Conservation (phyloP, 2,329 filamentous ascomycete species). For the Lasiodiplodia citricola region DNA sequence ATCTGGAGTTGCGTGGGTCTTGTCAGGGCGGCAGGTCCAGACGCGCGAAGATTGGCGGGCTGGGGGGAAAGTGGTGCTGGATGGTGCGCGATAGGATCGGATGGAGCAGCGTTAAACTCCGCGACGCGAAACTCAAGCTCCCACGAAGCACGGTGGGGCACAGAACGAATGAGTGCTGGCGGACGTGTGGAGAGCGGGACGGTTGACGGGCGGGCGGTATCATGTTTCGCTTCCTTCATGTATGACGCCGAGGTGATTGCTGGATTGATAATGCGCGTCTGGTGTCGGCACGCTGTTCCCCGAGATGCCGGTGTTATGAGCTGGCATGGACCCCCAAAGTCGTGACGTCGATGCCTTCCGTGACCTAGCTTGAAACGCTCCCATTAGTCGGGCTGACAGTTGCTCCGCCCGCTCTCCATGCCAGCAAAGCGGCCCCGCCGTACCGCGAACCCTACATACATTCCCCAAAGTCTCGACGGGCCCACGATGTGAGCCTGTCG, state of each 20-base stretch:
- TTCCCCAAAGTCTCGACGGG: not conserved
- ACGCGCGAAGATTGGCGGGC: slow-evolving; percentile 4
- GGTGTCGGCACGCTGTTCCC: slow-evolving; percentile 12
- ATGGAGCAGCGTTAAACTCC: not conserved
- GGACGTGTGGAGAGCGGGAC: slow-evolving; percentile 20
- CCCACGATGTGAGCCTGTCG: not conserved
- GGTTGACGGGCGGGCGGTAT: not conserved
- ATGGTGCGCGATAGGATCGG: slow-evolving; percentile 12
- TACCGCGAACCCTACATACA: not conserved
- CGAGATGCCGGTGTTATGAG: slow-evolving; percentile 12
- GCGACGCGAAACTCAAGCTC: slow-evolving; percentile 3
- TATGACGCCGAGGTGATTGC: slow-evolving; percentile 15
- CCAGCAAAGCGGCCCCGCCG: not conserved
- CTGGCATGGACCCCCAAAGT: slow-evolving; percentile 13
- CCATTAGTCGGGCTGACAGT: not conserved
- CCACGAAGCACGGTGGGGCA: not conserved
- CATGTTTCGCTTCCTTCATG: not conserved
- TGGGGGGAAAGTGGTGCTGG: slow-evolving; percentile 9
- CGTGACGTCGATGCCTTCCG: slow-evolving; percentile 16
- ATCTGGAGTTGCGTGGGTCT: not conserved
- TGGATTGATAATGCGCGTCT: slow-evolving; percentile 18
- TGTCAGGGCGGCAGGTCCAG: not conserved
- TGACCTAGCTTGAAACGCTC: not conserved
- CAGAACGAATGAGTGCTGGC: not conserved
- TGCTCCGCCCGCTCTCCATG: not conserved